Base-by-base conservation (phyloP, 352 stramenopile genomes). In the Globisporangium radiosum region DNA sequence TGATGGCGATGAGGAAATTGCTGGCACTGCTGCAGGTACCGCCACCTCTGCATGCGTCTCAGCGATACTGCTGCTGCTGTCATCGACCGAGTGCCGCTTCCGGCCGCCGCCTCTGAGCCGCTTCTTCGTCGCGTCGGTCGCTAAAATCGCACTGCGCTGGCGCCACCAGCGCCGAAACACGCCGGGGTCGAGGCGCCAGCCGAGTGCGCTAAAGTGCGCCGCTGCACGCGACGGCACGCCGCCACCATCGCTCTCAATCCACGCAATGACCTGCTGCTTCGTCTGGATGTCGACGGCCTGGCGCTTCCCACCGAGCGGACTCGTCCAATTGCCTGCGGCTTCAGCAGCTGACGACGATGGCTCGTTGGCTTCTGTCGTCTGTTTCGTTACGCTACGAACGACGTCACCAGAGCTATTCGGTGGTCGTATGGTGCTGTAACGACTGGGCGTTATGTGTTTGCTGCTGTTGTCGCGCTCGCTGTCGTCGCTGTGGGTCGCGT, bases 251-350 rank as follows among this genome's bases (percentile, higher is more conserved):
- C 40, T 62, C 17, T 38, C 33, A 15, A 62, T 62, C 56, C 56
- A 62, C 37, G 17, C 13, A 39, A 62, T 62, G 11, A 51, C 56
- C 38, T 57, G 40, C 38, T 56, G 56, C 39, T 62, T 62, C 14
- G 45, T 60, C 36, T 60, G 36, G 45, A 60, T 60, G 38, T 60
- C 55, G n/a, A 60, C 47, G 36, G 55, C 36, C n/a, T 60, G 55
- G 55, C 55, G 55, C 55, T 54, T 60, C 5, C 19, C 10, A 1
- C 10, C 17, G 11, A 14, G n/a, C 13, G 11, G n/a, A 5, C 53
- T 7, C 4, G 55, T 11, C 1, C 7, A 25, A 11, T 54, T 15
- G 38, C 25, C n/a, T 7, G 43, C 14, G 36, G 25, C 25, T 7
- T 33, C 37, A 15, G 14, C 33, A 33, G 11, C 6, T 36, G 37